Percentiles rank a stretch among this genome's conserved stretches.
Conservation (phyloP, 495 filamentous ascomycete species). For the Penicillium bialowiezense region DNA sequence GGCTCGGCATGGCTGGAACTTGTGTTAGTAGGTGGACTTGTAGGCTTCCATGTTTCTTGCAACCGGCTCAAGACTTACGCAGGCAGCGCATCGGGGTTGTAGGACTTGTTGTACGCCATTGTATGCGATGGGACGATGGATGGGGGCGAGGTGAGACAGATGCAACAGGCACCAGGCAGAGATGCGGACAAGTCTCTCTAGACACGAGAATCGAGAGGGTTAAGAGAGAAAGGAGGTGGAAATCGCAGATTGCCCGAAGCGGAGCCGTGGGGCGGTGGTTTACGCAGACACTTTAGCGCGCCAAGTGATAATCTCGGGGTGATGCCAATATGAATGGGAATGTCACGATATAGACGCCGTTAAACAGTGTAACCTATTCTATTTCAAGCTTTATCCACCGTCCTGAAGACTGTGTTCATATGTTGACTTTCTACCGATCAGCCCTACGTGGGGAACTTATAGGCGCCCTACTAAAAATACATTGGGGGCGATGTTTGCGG, state of each 20-base stretch:
- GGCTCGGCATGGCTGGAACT: constrained; percentile 84
- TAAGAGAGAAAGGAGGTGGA: constrained; percentile 6
- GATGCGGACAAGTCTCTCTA: neutral
- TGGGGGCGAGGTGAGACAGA: neutral
- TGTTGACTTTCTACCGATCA: no score
- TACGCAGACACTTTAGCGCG: constrained; percentile 6
- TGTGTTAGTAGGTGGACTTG: constrained; percentile 11
- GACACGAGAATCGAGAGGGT: no score
- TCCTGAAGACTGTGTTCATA: neutral
- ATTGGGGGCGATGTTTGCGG: neutral
- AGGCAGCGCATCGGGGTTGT: constrained; percentile 96
- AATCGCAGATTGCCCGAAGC: constrained; percentile 15
- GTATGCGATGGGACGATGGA: constrained; percentile 29
- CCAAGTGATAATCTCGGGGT: constrained; percentile 6
- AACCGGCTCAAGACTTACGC: constrained; percentile 60
- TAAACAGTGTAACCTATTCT: neutral
- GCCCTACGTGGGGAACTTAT: neutral
- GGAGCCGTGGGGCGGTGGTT: constrained; percentile 28
- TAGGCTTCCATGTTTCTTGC: neutral
- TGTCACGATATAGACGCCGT: no score
- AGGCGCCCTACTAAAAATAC: neutral
- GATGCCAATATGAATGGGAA: neutral
- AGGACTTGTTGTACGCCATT: constrained; percentile 93
- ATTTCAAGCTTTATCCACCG: neutral
- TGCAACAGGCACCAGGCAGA: neutral